Conservation (phyloP, 2,329 filamentous ascomycete genomes). For the Epichloe bromicola region DNA sequence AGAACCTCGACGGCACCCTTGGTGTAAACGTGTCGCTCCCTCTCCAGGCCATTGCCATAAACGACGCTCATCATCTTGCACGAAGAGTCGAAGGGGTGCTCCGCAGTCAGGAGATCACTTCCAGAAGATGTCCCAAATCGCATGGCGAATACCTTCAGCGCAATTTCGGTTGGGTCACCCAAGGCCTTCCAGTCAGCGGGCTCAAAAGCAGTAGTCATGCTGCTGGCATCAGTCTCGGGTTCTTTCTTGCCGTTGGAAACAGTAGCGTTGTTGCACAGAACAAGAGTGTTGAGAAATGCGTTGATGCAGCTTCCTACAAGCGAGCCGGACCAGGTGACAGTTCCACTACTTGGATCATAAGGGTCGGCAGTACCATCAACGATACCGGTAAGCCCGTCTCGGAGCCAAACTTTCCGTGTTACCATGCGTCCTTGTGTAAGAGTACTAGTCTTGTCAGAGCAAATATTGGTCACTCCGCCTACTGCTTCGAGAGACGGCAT, state of each 20-base stretch:
- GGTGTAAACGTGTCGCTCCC: constrained; percentile 33
- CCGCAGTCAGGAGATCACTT: constrained; percentile 39
- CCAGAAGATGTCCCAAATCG: constrained; percentile 43
- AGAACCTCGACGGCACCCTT: constrained; percentile 48
- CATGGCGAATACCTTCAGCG: constrained; percentile 60
- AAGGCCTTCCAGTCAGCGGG: constrained; percentile 41
- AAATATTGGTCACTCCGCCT: constrained; percentile 57
- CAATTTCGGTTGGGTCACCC: constrained; percentile 61
- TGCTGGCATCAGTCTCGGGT: constrained; percentile 32
- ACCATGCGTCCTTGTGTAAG: constrained; percentile 56
- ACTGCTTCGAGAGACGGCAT: constrained; percentile 53
- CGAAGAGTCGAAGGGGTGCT: constrained; percentile 61
- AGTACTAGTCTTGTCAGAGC: constrained; percentile 59
- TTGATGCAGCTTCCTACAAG: constrained; percentile 28
- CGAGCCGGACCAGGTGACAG: constrained; percentile 30
- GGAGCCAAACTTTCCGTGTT: constrained; percentile 48
- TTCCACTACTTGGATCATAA: constrained; percentile 47
- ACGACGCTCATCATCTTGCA: constrained; percentile 66
- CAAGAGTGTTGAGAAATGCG: constrained; percentile 39
- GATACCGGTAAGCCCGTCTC: constrained; percentile 36
- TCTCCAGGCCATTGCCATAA: constrained; percentile 29
- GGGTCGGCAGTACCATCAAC: constrained; percentile 44
- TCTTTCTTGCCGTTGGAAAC: constrained; percentile 36
- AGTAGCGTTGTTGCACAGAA: constrained; percentile 48
- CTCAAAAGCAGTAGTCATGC: constrained; percentile 31